Conservation (phyloP, 768 basidiomycete genomes). For the Tremella fuciformis region DNA sequence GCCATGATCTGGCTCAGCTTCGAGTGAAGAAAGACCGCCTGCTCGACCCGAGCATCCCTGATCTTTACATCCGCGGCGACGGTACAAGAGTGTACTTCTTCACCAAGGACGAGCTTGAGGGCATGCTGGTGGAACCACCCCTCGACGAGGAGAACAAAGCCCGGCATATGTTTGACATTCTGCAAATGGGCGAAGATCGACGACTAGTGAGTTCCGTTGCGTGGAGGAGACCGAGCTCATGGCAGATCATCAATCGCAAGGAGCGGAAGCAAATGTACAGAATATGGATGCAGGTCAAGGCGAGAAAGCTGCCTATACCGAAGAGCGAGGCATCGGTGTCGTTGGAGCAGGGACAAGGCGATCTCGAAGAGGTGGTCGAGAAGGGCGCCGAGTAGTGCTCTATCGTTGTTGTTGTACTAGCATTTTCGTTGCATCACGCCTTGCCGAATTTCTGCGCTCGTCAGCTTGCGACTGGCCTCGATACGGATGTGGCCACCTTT, state of each 20-base stretch:
- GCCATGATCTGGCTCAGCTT: slow-evolving; percentile 90
- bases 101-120: slow-evolving; percentile 33
- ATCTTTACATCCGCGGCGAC: slow-evolving; percentile 94
- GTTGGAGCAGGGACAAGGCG: no score
- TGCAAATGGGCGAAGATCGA: slow-evolving; percentile 83
- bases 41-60: slow-evolving; percentile 66
- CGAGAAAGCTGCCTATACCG: slow-evolving; percentile 34
- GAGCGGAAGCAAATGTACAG: slow-evolving; percentile 95
- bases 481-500: slow-evolving; percentile 20
- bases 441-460: slow-evolving; percentile 8
- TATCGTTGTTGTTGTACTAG: not conserved
- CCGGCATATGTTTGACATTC: slow-evolving; percentile 71
- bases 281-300: slow-evolving; percentile 52
- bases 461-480: not conserved
- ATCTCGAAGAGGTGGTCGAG: not conserved
- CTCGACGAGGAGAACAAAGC: slow-evolving; percentile 43
- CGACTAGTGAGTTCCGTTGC: slow-evolving; percentile 57
- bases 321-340: no score
- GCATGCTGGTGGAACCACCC: slow-evolving; percentile 16
- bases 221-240: slow-evolving; percentile 1
- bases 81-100: slow-evolving; percentile 98
- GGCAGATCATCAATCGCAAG: slow-evolving; percentile 79
- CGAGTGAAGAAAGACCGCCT: slow-evolving; percentile 84
- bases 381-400: not conserved
- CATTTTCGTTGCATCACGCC: not conserved